Evolutionary conservation across 768 basidiomycete genomes (phyloP).

Genomic region (Tricholoma matsutake): DNA sequence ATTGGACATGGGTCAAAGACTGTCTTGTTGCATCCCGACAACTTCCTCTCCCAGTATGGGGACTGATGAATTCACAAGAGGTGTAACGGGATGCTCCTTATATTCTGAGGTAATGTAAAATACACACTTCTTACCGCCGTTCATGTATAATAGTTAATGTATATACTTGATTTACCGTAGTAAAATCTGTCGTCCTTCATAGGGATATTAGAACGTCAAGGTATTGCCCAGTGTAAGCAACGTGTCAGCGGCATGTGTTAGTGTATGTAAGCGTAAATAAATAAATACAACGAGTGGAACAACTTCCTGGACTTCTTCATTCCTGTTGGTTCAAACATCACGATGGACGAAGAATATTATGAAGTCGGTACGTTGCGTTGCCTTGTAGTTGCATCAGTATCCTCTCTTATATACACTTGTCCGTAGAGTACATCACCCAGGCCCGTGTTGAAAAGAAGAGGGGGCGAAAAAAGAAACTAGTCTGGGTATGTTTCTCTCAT

Average conservation of each 20-base stretch:
- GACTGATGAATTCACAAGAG: conserved; percentile 14
- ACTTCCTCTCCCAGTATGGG: conserved; percentile 33
- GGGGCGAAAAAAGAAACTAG: conserved; percentile 41
- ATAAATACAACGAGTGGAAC: no score
- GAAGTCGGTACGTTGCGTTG: conserved; percentile 56
- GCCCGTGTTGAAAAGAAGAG: conserved; percentile 47
- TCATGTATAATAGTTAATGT: not conserved
- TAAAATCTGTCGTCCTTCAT: not conserved
- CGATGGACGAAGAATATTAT: conserved; percentile 48
- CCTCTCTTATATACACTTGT: conserved; percentile 4
- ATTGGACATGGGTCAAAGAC: conserved; percentile 75
- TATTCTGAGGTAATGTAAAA: not conserved
- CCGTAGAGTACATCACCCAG: conserved; percentile 47
- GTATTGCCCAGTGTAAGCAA: not conserved
- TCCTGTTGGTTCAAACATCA: conserved; percentile 5
- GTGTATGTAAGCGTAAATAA: no score
- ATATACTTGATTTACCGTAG: conserved; percentile 1
- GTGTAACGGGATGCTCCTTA: conserved; percentile 5
- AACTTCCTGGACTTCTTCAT: no score
- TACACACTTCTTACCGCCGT: not conserved
- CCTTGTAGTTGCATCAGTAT: not conserved
- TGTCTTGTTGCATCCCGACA: conserved; percentile 65
- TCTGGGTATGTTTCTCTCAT: conserved; percentile 43
- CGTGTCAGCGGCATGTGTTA: no score
- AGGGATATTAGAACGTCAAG: no score